Evolutionary conservation across 1,284 basidiomycete species (phyloP), one percentile per base, ranked within the genome.

Genomic region (Malassezia equina): DNA sequence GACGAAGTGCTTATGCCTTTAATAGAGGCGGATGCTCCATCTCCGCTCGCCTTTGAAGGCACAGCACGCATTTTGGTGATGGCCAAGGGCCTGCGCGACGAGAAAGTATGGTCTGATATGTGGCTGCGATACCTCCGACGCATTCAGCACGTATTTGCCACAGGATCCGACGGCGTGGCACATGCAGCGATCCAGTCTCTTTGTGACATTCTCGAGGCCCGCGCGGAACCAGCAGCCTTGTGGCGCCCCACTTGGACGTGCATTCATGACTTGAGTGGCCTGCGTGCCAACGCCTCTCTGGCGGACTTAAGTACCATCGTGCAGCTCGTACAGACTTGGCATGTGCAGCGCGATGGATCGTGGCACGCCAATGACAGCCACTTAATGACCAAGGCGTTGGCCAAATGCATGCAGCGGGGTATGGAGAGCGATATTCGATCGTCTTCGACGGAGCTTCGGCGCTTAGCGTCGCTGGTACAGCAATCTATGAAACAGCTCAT

Each of bases 1-100:
- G 81, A 86, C 50, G 84, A 86, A 65, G 82, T 96, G 47, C 82
- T 88, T 9, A 90, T 94, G 74, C 90, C 91, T 1, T 78, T 98
- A 1, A 76, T 95, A 45, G 86, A 90, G 39, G 78, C 82, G 4
- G 32, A 79, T 90, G 17, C 28, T 54, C 34, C 23, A 11, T 12
- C 52, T 39, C 27, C 55, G 23, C 80, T 96, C 15, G 89, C 89
- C 0, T 75, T 95, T 47, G 82, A 86, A 39, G 90, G 87, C 1
- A 81, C 89, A 19, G 89, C 89, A 0, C 81, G 83, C 0, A 84
- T 95, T 51, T 83, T 94, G 69, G 83, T 86, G 43, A 91, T 90
- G 76, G 76, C 80, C 0, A 77, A 81, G 8, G 86, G 88, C 70
- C 81, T 91, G 70, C 79, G 79, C 29, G 25, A 49, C 46, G 43